These are phyloP conservation scores for Coemansia sp. DNA, from an alignment of 192 early-diverging fungal genomes.

Conservation along the genomic window DNA sequence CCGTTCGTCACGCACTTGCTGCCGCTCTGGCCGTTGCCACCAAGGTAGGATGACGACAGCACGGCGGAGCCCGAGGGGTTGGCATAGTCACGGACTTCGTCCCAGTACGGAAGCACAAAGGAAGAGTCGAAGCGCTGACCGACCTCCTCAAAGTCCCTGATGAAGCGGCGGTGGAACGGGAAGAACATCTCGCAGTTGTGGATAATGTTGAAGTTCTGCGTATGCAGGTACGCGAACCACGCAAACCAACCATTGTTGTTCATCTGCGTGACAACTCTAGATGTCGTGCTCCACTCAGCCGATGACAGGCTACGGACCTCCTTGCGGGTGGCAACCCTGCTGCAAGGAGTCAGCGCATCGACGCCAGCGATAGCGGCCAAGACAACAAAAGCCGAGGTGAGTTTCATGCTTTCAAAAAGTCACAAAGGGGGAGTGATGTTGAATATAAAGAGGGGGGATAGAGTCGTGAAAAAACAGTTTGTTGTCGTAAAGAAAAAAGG, in stretches of 20 bases:
- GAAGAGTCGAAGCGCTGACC: constrained; percentile 30
- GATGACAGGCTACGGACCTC: constrained; percentile 51
- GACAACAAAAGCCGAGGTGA: constrained; percentile 39
- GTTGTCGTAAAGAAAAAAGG: constrained; percentile 1
- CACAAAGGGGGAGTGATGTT: background rate
- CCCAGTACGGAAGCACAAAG: constrained; percentile 57
- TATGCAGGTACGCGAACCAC: constrained; percentile 46
- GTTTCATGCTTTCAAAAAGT: constrained; percentile 37
- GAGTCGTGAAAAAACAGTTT: constrained; percentile 12
- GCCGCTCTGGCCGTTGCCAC: constrained; percentile 40
- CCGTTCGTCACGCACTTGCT: constrained; percentile 40
- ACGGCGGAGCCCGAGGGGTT: constrained; percentile 39
- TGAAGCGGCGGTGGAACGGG: constrained; percentile 54
- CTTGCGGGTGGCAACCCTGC: constrained; percentile 27
- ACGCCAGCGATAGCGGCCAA: constrained; percentile 34
- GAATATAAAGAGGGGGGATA: background rate
- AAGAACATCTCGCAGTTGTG: constrained; percentile 53
- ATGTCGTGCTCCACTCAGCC: constrained; percentile 27
- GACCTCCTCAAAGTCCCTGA: constrained; percentile 52
- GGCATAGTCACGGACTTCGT: constrained; percentile 52
- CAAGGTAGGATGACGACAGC: constrained; percentile 33
- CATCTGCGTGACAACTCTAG: constrained; percentile 24
- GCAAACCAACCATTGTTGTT: constrained; percentile 40
- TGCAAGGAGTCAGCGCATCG: constrained; percentile 35
- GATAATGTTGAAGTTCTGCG: constrained; percentile 30